Base-by-base conservation (phyloP, 75 land plant genomes). In the Pseudotsuga menziesii region DNA sequence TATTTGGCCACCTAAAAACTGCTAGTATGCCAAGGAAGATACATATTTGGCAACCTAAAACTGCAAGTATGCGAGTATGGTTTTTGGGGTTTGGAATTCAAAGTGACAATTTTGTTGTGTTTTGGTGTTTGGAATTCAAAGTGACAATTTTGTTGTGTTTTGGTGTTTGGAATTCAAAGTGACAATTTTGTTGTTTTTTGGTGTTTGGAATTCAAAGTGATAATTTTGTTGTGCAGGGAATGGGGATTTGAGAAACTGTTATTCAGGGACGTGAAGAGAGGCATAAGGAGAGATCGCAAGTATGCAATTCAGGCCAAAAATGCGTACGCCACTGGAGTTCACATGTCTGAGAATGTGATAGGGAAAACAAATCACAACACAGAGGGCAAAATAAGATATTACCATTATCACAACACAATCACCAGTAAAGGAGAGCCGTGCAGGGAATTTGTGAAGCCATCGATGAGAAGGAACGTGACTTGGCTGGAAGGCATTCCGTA, bases 221-320 rank as follows among this genome's bases (percentile, higher is more conserved):
- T 0, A 29, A 0, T 26, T 71, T 57, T 26, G 58, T 12, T 14
- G 32, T 58, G 76, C 85, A 95, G 96, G 85, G 84, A 83, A 78
- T 96, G 98, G 98, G 92, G 89, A 26, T 82, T 96, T 27, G 98
- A 96, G 88, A 96, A 91, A 82, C 80, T 96, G 44, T 88, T 96
- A 19, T 96, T 83, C 78, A 80, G 67, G 72, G 91, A 90, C 63
- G 87, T 87, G 57, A 88, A 87, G 78, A 82, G 69, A 59, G 88
- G 92, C 5, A 75, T 88, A 14, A 75, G 90, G 66, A 71, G 91
- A 62, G 98, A 96, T 76, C 77, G 98, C 2, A 96, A 96, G 70
- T 96, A 96, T 71, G 98, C 93, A 9, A 84, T 96, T 14, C 93
- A 91, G 58, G 91, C 94, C 5, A 74, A 88, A 25, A 85, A 85